phyloP scores from a whole-genome alignment of 495 filamentous ascomycete species.

The Penicillium egyptiacum region DNA sequence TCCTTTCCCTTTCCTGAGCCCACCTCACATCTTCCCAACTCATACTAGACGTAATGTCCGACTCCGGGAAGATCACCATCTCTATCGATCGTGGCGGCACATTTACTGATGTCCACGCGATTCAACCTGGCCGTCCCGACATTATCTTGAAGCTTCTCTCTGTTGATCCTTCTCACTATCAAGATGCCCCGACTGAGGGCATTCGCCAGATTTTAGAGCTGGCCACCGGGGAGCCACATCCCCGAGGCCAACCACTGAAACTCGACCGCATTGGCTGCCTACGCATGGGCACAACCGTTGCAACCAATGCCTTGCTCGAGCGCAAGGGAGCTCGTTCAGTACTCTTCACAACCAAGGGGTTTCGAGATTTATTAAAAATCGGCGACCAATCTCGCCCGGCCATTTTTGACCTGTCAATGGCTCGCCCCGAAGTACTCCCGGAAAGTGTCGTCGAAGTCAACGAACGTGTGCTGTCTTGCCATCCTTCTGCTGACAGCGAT shows the following conservation, averaged over 20 bases:
- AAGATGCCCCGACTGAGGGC: constrained; percentile 86
- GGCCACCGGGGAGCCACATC: constrained; percentile 72
- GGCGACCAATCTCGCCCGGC: constrained; percentile 81
- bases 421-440: constrained; percentile 77
- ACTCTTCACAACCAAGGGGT: constrained; percentile 88
- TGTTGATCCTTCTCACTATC: constrained; percentile 86
- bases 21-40: neutral
- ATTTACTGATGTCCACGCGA: constrained; percentile 63
- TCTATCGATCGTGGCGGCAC: constrained; percentile 61
- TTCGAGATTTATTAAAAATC: constrained; percentile 86
- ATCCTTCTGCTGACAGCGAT: constrained; percentile 63
- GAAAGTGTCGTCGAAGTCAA: constrained; percentile 74
- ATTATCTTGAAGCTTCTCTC: constrained; percentile 86
- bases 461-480: constrained; percentile 62
- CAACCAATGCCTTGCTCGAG: constrained; percentile 89
- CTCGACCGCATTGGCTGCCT: constrained; percentile 80
- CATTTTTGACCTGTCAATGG: constrained; percentile 81
- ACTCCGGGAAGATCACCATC: constrained; percentile 41
- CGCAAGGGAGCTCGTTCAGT: constrained; percentile 91
- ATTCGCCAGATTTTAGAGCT: constrained; percentile 86
- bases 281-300: constrained; percentile 88
- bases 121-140: constrained; percentile 58
- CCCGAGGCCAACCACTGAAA: constrained; percentile 78
- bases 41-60: constrained; percentile 25
- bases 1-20: neutral